These are phyloP conservation scores for Euryodendron excelsum DNA, from an alignment of 148 eudicot genomes.

Conservation along the genomic window DNA sequence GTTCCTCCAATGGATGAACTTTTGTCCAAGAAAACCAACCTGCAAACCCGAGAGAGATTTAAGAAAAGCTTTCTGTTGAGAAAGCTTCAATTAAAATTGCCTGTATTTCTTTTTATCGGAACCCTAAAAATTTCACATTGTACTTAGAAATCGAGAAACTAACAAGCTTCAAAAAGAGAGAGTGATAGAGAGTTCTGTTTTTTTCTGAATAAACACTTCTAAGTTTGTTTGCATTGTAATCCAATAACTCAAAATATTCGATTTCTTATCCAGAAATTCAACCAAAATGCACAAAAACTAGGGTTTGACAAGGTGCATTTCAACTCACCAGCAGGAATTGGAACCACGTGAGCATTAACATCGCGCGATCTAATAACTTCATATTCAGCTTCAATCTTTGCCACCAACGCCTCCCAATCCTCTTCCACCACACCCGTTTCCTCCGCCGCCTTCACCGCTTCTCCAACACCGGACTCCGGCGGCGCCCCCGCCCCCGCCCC, in stretches of 20 bases:
- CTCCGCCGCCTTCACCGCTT: conserved; percentile 20
- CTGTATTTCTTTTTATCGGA: background rate
- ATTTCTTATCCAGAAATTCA: background rate
- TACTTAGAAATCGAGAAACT: background rate
- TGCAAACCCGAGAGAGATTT: conserved; percentile 21
- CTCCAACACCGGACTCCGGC: conserved; percentile 15
- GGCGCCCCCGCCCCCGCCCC: conserved; percentile 26
- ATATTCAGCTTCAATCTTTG: conserved; percentile 55
- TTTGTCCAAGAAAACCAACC: conserved; percentile 97
- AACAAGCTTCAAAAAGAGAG: background rate
- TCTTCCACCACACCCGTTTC: conserved; percentile 33
- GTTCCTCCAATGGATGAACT: conserved; percentile 78
- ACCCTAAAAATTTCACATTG: conserved; percentile 10
- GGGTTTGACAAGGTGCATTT: conserved; percentile 11
- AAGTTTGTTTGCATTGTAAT: background rate
- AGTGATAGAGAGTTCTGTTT: background rate
- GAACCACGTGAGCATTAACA: conserved; percentile 69
- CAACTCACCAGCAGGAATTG: conserved; percentile 71
- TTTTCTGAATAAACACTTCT: background rate
- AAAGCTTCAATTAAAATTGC: background rate
- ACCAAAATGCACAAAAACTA: background rate
- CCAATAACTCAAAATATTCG: background rate
- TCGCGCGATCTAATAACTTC: conserved; percentile 52
- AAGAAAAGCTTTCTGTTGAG: background rate
- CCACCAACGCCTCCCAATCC: conserved; percentile 58